These are phyloP conservation scores for Baudoinia panamericana DNA, from an alignment of 495 filamentous ascomycete genomes.

Conservation along the genomic window DNA sequence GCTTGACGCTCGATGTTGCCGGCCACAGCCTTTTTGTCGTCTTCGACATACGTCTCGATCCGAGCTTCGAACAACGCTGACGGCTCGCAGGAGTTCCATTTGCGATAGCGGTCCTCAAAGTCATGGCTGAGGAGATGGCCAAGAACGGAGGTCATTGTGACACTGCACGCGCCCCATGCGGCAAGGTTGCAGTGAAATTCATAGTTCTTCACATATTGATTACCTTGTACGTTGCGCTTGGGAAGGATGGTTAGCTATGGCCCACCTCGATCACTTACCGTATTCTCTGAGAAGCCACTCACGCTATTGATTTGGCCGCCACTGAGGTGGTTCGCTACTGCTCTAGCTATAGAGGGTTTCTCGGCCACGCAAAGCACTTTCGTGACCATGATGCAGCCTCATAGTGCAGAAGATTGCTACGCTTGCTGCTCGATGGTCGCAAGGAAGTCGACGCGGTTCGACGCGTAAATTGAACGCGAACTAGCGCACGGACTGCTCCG, in stretches of 20 bases:
- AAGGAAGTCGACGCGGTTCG: no score
- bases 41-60: constrained; percentile 49
- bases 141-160: constrained; percentile 83
- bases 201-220: constrained; percentile 85
- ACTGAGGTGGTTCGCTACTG: constrained; percentile 69
- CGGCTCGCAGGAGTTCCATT: constrained; percentile 72
- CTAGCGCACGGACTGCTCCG: no score
- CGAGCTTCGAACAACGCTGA: constrained; percentile 70
- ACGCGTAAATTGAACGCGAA: no score
- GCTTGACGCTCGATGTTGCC: constrained; percentile 75
- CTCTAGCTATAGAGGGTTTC: constrained; percentile 91
- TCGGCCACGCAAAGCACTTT: constrained; percentile 87
- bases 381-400: constrained; percentile 21
- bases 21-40: constrained; percentile 69
- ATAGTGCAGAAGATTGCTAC: no score
- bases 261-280: background rate
- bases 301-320: constrained; percentile 59
- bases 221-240: constrained; percentile 46
- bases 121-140: constrained; percentile 70
- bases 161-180: constrained; percentile 68
- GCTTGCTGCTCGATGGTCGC: no score
- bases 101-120: constrained; percentile 54
- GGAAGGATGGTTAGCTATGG: no score
- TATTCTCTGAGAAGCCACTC: constrained; percentile 40
- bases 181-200: constrained; percentile 75